Percentiles rank a stretch among this genome's conserved stretches.
These are phyloP conservation scores for Phytophthora chlamydospora DNA, from an alignment of 352 stramenopile genomes.

Conservation along the genomic window DNA sequence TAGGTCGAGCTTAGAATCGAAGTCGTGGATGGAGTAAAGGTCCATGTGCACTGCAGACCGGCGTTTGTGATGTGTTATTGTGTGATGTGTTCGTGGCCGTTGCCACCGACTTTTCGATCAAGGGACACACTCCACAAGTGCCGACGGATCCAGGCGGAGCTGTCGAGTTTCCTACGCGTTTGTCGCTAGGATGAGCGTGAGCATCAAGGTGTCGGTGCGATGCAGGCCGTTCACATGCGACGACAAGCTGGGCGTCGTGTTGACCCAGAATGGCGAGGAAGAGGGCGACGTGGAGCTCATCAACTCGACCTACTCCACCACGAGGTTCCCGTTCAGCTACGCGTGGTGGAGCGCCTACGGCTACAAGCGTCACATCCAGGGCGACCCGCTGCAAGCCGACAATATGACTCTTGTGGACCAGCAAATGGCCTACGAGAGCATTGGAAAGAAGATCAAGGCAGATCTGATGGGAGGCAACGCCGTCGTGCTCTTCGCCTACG, in stretches of 20 bases:
- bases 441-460: slow-evolving; percentile 92
- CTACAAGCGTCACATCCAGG: slow-evolving; percentile 89
- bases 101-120: slow-evolving; percentile 35
- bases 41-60: neutral
- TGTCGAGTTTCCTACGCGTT: neutral
- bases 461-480: slow-evolving; percentile 91
- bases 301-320: slow-evolving; percentile 94
- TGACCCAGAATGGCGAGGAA: slow-evolving; percentile 92
- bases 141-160: neutral
- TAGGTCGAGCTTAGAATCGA: slow-evolving; percentile 30
- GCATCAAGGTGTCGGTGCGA: slow-evolving; percentile 90
- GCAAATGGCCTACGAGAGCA: slow-evolving; percentile 87
- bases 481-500: slow-evolving; percentile 95
- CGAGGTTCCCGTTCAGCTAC: slow-evolving; percentile 93
- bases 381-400: slow-evolving; percentile 58
- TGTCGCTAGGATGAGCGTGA: slow-evolving; percentile 70
- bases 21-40: slow-evolving; percentile 11
- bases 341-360: slow-evolving; percentile 95
- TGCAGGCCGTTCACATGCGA: slow-evolving; percentile 90
- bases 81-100: slow-evolving; percentile 7
- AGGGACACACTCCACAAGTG: slow-evolving; percentile 15
- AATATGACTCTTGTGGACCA: slow-evolving; percentile 93
- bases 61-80: neutral
- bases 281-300: slow-evolving; percentile 93
- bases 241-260: slow-evolving; percentile 92